A percentile compares a stretch with the other conserved stretches of the same genome.
Conservation (phyloP, 352 stramenopile genomes). For the Pythium sukuiense region DNA sequence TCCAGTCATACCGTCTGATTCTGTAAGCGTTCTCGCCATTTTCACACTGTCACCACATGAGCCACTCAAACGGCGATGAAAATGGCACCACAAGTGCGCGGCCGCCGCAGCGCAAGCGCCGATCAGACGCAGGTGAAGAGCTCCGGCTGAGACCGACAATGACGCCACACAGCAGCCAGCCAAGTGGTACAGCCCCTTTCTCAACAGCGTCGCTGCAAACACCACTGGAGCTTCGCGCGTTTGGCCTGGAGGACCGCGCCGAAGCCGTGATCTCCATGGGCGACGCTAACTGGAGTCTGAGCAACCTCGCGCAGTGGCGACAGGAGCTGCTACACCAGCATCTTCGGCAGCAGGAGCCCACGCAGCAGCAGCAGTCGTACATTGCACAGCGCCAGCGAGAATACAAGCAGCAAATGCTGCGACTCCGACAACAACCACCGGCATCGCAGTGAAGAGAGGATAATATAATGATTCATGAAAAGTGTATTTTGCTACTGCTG, state of each 20-base stretch:
- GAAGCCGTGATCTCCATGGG: conserved; percentile 63
- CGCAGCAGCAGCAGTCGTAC: conserved; percentile 27
- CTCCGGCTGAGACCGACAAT: not conserved
- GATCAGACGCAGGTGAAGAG: conserved; percentile 18
- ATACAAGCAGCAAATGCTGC: conserved; percentile 68
- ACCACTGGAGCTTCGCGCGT: conserved; percentile 59
- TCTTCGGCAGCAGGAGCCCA: not conserved
- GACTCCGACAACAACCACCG: conserved; percentile 5
- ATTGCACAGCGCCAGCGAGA: conserved; percentile 66
- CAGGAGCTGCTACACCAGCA: conserved; percentile 39
- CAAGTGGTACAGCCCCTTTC: not conserved
- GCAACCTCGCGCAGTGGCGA: conserved; percentile 66
- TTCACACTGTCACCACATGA: conserved; percentile 1
- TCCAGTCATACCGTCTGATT: conserved; percentile 5
- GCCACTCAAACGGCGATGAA: not conserved
- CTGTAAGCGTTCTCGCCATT: not conserved
- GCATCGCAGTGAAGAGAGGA: conserved; percentile 13
- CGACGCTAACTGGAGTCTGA: conserved; percentile 51
- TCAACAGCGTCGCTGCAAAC: conserved; percentile 17
- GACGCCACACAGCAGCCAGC: conserved; percentile 1
- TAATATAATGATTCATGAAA: not conserved
- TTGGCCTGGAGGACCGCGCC: conserved; percentile 74
- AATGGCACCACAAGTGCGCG: not conserved
- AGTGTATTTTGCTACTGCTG: not conserved
- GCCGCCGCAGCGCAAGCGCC: conserved; percentile 20